phyloP scores from a whole-genome alignment of 2,329 filamentous ascomycete species.

The Coniochaeta ligniaria region DNA sequence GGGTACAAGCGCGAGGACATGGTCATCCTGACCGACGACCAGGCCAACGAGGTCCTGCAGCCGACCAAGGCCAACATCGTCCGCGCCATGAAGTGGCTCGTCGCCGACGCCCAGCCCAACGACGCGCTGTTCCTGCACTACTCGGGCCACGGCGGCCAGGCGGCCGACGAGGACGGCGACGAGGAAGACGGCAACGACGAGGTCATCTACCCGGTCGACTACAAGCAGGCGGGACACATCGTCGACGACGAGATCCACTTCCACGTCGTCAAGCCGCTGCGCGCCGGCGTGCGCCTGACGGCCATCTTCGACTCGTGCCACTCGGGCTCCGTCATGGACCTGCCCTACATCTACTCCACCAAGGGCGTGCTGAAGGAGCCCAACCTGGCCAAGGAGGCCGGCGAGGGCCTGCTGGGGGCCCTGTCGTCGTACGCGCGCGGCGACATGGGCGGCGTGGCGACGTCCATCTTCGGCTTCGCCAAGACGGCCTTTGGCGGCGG shows the following conservation, averaged over 20 bases:
- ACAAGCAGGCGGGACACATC: slow-evolving; percentile 61
- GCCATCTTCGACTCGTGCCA: slow-evolving; percentile 80
- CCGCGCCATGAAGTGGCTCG: slow-evolving; percentile 69
- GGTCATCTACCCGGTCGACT: slow-evolving; percentile 73
- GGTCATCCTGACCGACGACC: slow-evolving; percentile 72
- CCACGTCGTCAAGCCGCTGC: slow-evolving; percentile 69
- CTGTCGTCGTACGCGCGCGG: slow-evolving; percentile 76
- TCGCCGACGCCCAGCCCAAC: slow-evolving; percentile 63
- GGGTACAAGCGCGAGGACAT: slow-evolving; percentile 72
- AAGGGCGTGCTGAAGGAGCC: slow-evolving; percentile 76
- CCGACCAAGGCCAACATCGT: slow-evolving; percentile 73
- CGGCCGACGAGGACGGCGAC: slow-evolving; percentile 65
- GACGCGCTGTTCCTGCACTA: slow-evolving; percentile 75
- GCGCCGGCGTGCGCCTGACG: slow-evolving; percentile 76
- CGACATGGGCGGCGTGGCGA: slow-evolving; percentile 75
- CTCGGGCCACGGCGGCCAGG: slow-evolving; percentile 74
- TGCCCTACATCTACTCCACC: slow-evolving; percentile 75
- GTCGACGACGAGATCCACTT: slow-evolving; percentile 74
- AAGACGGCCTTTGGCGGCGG: slow-evolving; percentile 76
- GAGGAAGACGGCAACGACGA: slow-evolving; percentile 74
- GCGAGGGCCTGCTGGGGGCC: slow-evolving; percentile 62
- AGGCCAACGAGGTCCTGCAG: slow-evolving; percentile 60
- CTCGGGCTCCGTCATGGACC: slow-evolving; percentile 68
- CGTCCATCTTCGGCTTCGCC: slow-evolving; percentile 73
- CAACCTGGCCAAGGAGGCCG: slow-evolving; percentile 73